Base-by-base conservation (phyloP, 768 basidiomycete genomes). In the Chalciporus chontae region DNA sequence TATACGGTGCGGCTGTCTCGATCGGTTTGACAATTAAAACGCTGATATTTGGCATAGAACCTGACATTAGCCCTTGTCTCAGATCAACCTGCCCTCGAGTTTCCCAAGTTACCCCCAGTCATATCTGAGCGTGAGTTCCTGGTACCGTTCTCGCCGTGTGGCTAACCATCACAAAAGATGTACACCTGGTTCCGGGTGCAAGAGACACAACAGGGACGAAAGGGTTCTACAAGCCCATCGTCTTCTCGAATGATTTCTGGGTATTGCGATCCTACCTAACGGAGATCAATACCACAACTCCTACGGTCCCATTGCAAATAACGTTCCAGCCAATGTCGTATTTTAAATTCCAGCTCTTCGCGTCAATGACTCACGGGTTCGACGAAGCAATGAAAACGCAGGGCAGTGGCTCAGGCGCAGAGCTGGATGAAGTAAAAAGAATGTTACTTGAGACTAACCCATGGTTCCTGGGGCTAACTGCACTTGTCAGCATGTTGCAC, bases 211-310 rank as follows among this genome's bases (percentile, higher is more conserved):
- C 81, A 19, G 85, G 85, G 4, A 77, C 75, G 3, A 77, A 76
- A 52, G 87, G 81, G 3, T 81, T 76, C 54, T 93, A 94, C 77
- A 87, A 83, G 60, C 95, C 95, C 8, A 84, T 94, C 51, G 64
- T 97, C 32, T 98, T 87, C 69, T 81, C 91, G 13, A 98, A 98
- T 63, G 93, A 96, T 62, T 97, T 97, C 70, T 97, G 95, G 93
- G 80, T 87, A 54, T 77, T 92, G 26, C 81, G 84, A 34, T 85
- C 87, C 37, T 86, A 94, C 52, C 85, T 90, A 58, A 66, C 81
- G 49, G 88, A 94, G 59, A 78, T 98, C 66, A 97, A 97, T 66
- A 67, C 74, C n/a, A 90, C 91, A 1, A 91, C 90, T 4, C 75
- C 81, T 8, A 76, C 65, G 8, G 71, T 97, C 1, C 93, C 95